Conservation (phyloP, 192 early-diverging fungal genomes). For the Piromyces sp. region DNA sequence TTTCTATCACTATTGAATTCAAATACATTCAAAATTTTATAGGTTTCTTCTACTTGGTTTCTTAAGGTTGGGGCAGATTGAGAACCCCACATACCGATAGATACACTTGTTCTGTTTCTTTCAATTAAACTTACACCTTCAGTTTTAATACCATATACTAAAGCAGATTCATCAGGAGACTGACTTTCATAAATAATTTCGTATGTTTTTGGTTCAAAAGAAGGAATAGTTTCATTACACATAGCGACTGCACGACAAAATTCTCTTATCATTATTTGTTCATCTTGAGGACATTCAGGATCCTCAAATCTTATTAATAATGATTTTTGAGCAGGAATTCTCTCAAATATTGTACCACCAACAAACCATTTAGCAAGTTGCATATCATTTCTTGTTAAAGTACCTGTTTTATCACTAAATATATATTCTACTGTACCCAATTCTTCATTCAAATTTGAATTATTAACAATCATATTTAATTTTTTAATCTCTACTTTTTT, state of each 20-base stretch:
- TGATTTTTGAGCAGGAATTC: not conserved
- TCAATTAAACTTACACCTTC: slow-evolving; percentile 58
- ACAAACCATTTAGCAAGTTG: not conserved
- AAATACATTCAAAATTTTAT: slow-evolving; percentile 66
- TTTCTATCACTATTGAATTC: slow-evolving; percentile 94
- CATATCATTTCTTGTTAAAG: slow-evolving; percentile 38
- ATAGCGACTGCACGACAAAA: not conserved
- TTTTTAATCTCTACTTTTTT: not conserved
- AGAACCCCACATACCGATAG: slow-evolving; percentile 47
- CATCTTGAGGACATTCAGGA: not conserved
- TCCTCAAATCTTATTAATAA: not conserved
- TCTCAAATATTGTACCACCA: not conserved
- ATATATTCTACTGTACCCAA: slow-evolving; percentile 1
- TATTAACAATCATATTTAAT: not conserved
- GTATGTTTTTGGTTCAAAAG: slow-evolving; percentile 14
- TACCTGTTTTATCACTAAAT: slow-evolving; percentile 25
- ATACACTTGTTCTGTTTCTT: slow-evolving; percentile 28
- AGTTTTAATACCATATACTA: slow-evolving; percentile 61
- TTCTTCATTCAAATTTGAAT: slow-evolving; percentile 1
- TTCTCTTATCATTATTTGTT: slow-evolving; percentile 2
- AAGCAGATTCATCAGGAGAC: slow-evolving; percentile 67
- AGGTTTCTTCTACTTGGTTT: slow-evolving; percentile 24
- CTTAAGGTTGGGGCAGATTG: not conserved
- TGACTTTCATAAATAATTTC: slow-evolving; percentile 64
- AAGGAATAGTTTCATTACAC: slow-evolving; percentile 20